Conservation (phyloP, 768 basidiomycete species). For the Lepiota subincarnata region DNA sequence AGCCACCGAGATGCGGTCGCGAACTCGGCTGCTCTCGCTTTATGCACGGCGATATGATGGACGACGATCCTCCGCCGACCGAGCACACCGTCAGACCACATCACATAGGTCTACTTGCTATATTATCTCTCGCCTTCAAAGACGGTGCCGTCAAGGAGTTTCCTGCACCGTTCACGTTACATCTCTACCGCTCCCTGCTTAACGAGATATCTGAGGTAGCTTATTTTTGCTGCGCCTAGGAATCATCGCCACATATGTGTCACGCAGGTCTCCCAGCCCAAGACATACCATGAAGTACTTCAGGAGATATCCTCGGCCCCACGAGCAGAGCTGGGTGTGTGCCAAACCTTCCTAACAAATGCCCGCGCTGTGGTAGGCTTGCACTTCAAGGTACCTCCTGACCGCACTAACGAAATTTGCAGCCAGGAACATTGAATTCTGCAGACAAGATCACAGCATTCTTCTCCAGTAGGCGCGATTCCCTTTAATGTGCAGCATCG, state of each 20-base stretch:
- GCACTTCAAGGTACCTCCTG: slow-evolving; percentile 16
- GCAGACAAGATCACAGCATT: slow-evolving; percentile 63
- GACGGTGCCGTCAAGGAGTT: slow-evolving; percentile 51
- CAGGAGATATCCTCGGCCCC: slow-evolving; percentile 42
- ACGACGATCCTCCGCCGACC: slow-evolving; percentile 53
- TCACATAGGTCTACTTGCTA: slow-evolving; percentile 64
- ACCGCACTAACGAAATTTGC: neutral
- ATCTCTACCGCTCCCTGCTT: slow-evolving; percentile 63
- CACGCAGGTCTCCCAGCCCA: slow-evolving; percentile 59
- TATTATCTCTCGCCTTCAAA: slow-evolving; percentile 61
- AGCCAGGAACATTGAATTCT: slow-evolving; percentile 41
- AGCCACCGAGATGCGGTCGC: slow-evolving; percentile 10
- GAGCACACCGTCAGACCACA: slow-evolving; percentile 73
- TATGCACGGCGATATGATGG: slow-evolving; percentile 25
- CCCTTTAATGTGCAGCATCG: neutral
- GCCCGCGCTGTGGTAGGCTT: slow-evolving; percentile 34
- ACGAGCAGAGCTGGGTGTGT: slow-evolving; percentile 35
- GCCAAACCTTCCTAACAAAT: slow-evolving; percentile 41
- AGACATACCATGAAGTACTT: slow-evolving; percentile 48
- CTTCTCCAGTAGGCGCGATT: slow-evolving; percentile 40
- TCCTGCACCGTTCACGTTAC: slow-evolving; percentile 54
- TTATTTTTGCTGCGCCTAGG: slow-evolving; percentile 17
- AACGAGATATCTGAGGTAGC: slow-evolving; percentile 67
- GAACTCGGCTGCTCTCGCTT: neutral
- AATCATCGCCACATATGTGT: neutral